A percentile compares a stretch with the other conserved stretches of the same genome.
These are phyloP conservation scores for Fraxinus greggii DNA, from an alignment of 305 asterid genomes.

Conservation along the genomic window DNA sequence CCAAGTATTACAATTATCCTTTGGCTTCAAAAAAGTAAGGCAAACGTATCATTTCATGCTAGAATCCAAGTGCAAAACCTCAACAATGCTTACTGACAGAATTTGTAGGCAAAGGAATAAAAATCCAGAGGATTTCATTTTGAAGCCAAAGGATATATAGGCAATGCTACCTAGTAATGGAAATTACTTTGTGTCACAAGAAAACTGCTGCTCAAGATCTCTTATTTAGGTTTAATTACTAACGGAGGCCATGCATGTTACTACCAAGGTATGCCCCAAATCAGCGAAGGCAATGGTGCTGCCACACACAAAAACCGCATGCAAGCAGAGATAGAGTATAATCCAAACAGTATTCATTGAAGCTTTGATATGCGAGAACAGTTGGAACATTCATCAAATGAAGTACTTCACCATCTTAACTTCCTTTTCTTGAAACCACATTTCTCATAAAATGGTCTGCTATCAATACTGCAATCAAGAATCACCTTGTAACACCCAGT, in stretches of 20 bases:
- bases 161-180: not conserved
- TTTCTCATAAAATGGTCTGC: slow-evolving; percentile 65
- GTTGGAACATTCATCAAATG: slow-evolving; percentile 25
- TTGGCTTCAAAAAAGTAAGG: not conserved
- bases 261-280: not conserved
- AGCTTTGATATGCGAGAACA: not conserved
- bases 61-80: not conserved
- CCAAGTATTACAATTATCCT: too few relatives aligned
- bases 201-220: not conserved
- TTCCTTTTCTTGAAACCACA: slow-evolving; percentile 75
- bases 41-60: not conserved
- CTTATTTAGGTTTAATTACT: not conserved
- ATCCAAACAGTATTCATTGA: not conserved
- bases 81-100: not conserved
- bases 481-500: slow-evolving; percentile 83
- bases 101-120: not conserved
- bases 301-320: not conserved
- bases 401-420: slow-evolving; percentile 80
- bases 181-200: not conserved
- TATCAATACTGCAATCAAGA: slow-evolving; percentile 68
- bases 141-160: not conserved
- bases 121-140: not conserved
- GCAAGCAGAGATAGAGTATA: not conserved
- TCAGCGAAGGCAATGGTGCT: not conserved
- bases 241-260: not conserved